Conservation (phyloP, 805 yeast genomes). For the Suhomyces sp. region DNA sequence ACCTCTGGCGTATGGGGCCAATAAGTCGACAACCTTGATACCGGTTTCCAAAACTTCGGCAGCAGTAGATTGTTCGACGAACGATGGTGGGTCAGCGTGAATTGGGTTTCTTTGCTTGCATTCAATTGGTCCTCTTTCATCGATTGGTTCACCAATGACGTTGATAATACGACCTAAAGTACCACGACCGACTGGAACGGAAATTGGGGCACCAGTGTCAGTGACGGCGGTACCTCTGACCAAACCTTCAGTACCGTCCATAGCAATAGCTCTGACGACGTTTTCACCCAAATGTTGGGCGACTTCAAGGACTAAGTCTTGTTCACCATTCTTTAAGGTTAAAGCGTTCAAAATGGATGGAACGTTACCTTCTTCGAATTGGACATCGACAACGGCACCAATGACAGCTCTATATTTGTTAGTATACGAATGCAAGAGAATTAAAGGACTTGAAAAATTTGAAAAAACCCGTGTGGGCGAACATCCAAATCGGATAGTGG, state of each 20-base stretch:
- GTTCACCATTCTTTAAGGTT: slow-evolving; percentile 74
- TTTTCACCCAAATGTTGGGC: slow-evolving; percentile 99
- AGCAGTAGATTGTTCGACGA: slow-evolving; percentile 94
- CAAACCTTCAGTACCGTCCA: slow-evolving; percentile 99
- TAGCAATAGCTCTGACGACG: slow-evolving; percentile 99
- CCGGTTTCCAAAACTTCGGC: slow-evolving; percentile 99
- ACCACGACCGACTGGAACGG: slow-evolving; percentile 99
- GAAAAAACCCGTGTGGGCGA: too few species aligned
- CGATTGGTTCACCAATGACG: slow-evolving; percentile 99
- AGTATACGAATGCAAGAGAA: slow-evolving; percentile 21
- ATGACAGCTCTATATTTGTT: slow-evolving; percentile 75
- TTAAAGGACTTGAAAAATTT: neutral
- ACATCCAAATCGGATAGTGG: too few species aligned
- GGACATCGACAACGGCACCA: slow-evolving; percentile 99
- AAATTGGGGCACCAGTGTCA: slow-evolving; percentile 98
- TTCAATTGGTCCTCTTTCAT: slow-evolving; percentile 98
- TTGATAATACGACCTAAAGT: slow-evolving; percentile 98
- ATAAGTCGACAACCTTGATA: slow-evolving; percentile 98
- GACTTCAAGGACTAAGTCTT: slow-evolving; percentile 92
- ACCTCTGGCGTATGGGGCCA: slow-evolving; percentile 99
- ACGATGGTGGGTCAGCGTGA: slow-evolving; percentile 96
- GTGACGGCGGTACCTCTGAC: slow-evolving; percentile 91
- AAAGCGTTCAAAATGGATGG: slow-evolving; percentile 98
- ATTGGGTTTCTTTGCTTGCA: slow-evolving; percentile 93
- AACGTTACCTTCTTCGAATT: slow-evolving; percentile 94